A percentile compares a stretch with the other conserved stretches of the same genome.
Evolutionary conservation across 495 filamentous ascomycete species (phyloP).

Genomic region (Margaritispora aquatica): DNA sequence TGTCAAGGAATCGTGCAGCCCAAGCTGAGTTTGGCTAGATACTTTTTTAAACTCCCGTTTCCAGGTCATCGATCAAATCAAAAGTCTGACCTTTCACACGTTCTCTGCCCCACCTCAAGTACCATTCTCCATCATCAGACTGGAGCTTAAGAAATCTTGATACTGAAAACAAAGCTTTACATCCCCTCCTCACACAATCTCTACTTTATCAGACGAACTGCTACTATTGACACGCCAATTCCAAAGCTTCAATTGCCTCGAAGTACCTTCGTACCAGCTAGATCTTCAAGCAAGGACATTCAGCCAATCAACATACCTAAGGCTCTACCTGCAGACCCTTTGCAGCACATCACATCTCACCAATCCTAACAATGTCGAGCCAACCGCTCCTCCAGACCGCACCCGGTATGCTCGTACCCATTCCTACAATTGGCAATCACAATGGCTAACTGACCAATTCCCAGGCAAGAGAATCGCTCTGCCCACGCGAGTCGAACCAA

Average conservation of each 20-base stretch:
- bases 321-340: conserved; percentile 1
- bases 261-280: neutral
- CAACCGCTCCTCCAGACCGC: conserved; percentile 91
- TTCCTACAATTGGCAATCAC: neutral
- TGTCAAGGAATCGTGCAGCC: too few species aligned
- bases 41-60: too few species aligned
- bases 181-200: neutral
- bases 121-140: neutral
- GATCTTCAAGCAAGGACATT: neutral
- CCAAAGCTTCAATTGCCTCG: neutral
- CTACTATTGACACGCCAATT: neutral
- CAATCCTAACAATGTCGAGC: conserved; percentile 64
- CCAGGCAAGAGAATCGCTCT: conserved; percentile 98
- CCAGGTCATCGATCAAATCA: neutral
- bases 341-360: neutral
- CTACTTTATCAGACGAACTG: neutral
- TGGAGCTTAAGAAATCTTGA: neutral
- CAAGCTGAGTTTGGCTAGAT: neutral
- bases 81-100: neutral
- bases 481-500: conserved; percentile 95
- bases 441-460: conserved; percentile 6
- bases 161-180: neutral
- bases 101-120: neutral
- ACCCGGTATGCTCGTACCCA: conserved; percentile 60
- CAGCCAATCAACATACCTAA: neutral